Evolutionary conservation across 1,139 yeast genomes (phyloP), one percentile per base, ranked within the genome.

Genomic region (Yamadazyma aaseri): DNA sequence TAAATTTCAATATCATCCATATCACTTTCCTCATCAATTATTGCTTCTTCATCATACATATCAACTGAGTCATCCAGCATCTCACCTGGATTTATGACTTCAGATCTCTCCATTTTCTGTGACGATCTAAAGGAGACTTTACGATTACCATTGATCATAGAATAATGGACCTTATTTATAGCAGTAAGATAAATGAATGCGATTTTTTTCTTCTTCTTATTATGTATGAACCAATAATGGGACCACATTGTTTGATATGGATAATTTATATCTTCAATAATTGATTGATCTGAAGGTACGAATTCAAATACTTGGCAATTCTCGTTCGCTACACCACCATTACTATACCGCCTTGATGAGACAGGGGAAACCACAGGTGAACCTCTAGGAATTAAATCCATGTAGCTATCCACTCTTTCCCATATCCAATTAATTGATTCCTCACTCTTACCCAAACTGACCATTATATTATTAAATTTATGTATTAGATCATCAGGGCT

Each of bases 201-300:
- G 3, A 92, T 97, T 44, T 97, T 74, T 63, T 90, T 92, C 60
- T 85, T 79, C 52, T 86, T 85, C 59, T 86, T 89, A 62, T 87
- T 92, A 61, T 86, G 89, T 34, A 92, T 80, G 57, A 92, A 92
- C 84, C 95, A 92, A 71, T 86, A 86, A 54, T 82, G 72, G 26
- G 92, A 83, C 98, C 98, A 92, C 61, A 85, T 67, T 1, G 83
- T 76, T 32, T 86, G 90, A 25, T 85, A 82, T 23, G 82, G 86
- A 49, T 79, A 81, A 39, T 56, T 76, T 44, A 67, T 57, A 57
- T 68, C 80, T 65, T 80, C 86, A 45, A 85, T 82, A 23, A 87
- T 67, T 28, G 86, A 81, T 34, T 86, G 81, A 46, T 85, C 89
- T 9, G 86, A 77, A 2, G 96, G 95, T 39, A 78, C 81, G 51